Evolutionary conservation across 768 basidiomycete species (phyloP).

Genomic region (Lactarius evosmus): DNA sequence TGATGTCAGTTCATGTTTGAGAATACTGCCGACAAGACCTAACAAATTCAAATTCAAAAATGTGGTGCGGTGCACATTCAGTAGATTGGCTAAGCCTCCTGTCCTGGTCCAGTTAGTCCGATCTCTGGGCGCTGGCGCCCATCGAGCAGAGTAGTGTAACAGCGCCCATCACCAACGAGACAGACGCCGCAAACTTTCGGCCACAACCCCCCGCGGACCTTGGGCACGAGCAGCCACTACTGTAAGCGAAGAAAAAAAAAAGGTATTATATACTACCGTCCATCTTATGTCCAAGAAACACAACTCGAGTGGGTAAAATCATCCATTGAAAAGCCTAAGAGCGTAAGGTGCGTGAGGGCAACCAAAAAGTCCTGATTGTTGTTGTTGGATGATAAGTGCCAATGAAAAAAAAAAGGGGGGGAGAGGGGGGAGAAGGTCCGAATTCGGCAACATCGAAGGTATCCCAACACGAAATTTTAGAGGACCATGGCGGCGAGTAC

Average conservation of each 20-base stretch:
- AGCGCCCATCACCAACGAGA: background rate
- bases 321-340: background rate
- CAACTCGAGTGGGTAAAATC: slow-evolving; percentile 5
- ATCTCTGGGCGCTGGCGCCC: background rate
- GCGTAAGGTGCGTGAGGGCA: background rate
- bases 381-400: background rate
- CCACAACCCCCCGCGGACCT: background rate
- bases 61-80: background rate
- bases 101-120: too few species aligned
- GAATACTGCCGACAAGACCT: too few species aligned
- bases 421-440: background rate
- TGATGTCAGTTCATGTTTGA: too few species aligned
- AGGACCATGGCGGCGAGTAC: slow-evolving; percentile 19
- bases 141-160: background rate
- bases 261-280: slow-evolving; percentile 14
- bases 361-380: background rate
- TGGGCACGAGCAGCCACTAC: too few species aligned
- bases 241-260: background rate
- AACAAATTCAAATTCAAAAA: background rate
- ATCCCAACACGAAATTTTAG: background rate
- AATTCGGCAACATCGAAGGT: background rate
- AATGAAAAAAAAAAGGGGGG: background rate
- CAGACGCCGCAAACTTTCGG: background rate
- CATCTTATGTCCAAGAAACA: slow-evolving; percentile 11
- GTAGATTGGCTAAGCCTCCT: too few species aligned